Evolutionary conservation across 306 rosid genomes (phyloP).

Genomic region (Rubus idaeus): DNA sequence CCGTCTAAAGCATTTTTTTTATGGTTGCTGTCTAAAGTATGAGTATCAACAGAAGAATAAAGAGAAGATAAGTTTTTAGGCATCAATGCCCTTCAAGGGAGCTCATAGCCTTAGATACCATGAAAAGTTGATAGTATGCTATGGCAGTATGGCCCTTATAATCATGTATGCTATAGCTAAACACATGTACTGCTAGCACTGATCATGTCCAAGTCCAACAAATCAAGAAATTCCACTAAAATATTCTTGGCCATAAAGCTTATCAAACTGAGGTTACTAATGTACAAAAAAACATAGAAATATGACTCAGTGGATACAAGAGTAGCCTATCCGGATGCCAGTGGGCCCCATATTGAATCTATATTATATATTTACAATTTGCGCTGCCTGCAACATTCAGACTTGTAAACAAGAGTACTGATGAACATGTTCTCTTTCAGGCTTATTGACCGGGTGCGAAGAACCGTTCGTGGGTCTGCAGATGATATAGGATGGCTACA

Average conservation of each 20-base stretch:
- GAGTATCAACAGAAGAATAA: background rate
- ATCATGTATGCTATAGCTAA: too few species aligned
- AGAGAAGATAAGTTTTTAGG: background rate
- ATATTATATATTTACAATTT: background rate
- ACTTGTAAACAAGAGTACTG: constrained; percentile 14
- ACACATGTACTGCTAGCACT: background rate
- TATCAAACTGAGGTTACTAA: background rate
- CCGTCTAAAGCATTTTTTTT: background rate
- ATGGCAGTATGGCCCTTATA: background rate
- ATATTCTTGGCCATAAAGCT: background rate
- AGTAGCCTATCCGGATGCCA: background rate
- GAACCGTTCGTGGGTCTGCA: constrained; percentile 88
- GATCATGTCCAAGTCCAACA: background rate
- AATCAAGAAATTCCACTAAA: background rate
- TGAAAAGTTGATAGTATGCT: background rate
- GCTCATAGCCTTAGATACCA: background rate
- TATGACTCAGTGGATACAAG: background rate
- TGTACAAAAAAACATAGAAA: background rate
- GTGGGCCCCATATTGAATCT: background rate
- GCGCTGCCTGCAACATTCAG: background rate
- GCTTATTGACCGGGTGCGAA: constrained; percentile 77
- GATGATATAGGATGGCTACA: constrained; percentile 99
- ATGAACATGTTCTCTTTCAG: constrained; percentile 47
- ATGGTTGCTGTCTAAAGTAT: background rate
- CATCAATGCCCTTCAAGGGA: background rate